Conservation (phyloP, 345 rosid species). For the Brassica nigra region DNA sequence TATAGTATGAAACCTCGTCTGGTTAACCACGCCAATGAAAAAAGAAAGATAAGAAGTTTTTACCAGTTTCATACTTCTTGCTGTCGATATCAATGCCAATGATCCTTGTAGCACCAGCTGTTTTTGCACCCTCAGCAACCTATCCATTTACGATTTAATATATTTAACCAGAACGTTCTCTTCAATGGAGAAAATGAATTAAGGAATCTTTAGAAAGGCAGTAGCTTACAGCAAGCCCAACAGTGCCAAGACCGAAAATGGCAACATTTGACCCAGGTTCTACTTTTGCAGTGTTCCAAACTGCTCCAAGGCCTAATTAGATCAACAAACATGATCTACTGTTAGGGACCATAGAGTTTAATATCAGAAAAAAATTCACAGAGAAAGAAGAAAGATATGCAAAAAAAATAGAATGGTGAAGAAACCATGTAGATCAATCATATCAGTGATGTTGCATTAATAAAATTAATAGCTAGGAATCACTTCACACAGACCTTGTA, state of each 20-base stretch:
- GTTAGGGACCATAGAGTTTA: neutral
- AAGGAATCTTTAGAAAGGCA: neutral
- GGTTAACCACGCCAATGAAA: conserved; percentile 42
- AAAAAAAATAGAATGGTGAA: no score
- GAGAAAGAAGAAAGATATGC: no score
- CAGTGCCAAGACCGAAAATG: conserved; percentile 96
- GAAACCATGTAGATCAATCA: neutral
- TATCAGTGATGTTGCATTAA: neutral
- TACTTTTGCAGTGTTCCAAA: conserved; percentile 99
- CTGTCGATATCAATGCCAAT: conserved; percentile 94
- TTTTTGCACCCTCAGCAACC: conserved; percentile 99
- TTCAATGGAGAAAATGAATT: neutral
- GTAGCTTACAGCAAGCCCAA: conserved; percentile 91
- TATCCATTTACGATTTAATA: conserved; percentile 38
- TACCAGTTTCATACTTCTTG: conserved; percentile 74
- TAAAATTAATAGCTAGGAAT: no score
- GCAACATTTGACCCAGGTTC: conserved; percentile 92
- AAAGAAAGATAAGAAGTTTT: neutral
- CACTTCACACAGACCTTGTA: no score
- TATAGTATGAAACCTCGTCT: no score
- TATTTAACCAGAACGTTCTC: neutral
- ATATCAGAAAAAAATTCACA: neutral
- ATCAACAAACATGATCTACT: conserved; percentile 1
- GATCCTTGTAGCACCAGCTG: conserved; percentile 94
- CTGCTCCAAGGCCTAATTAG: conserved; percentile 86